Evolutionary conservation across 495 filamentous ascomycete genomes (phyloP), one percentile per base, ranked within the genome.

Genomic region (Aspergillus haitiensis): DNA sequence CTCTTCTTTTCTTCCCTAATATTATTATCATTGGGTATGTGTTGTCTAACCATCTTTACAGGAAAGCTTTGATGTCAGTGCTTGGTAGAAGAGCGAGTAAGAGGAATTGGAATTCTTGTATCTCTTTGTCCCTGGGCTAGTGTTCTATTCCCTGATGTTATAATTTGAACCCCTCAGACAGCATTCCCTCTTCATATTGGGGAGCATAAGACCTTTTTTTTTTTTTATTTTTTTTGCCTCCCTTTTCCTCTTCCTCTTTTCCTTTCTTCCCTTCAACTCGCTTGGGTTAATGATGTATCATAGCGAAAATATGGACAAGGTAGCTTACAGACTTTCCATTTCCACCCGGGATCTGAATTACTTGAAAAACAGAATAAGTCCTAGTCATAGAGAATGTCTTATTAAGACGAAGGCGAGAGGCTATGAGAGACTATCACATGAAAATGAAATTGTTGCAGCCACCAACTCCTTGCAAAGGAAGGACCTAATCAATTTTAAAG

Each of bases 61-160:
- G 87, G 88, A 91, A 74, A 89, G 87, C 67, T 91, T 90, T 59
- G 88, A 92, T 62, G 88, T 92, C 31, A 80, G 78, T 65, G 88
- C 88, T 13, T 92, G 89, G 88, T 92, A 82, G 49, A 16, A 6
- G 39, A 42, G 42, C 3, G 35, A 36, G 37, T 5, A 4, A 7
- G 37, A 40, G 37, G 37, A 5, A 10, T 40, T 40, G 37, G 13
- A 18, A 18, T 47, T 55, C 35, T 8, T 56, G 13, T 44, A 33
- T 61, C 4, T 55, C 16, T 21, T 39, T 16, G 9, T 57, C 39
- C 18, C 47, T 33, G 34, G n/a, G 21, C 33, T 53, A 15, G 21
- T 56, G 36, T 51, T 55, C 18, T 57, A 54, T 58, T 36, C 34
- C 35, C 42, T 45, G 51, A 54, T 45, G 52, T 50, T 63, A 59